phyloP scores from a whole-genome alignment of 768 basidiomycete genomes.

The Leccinum truebloodii region DNA sequence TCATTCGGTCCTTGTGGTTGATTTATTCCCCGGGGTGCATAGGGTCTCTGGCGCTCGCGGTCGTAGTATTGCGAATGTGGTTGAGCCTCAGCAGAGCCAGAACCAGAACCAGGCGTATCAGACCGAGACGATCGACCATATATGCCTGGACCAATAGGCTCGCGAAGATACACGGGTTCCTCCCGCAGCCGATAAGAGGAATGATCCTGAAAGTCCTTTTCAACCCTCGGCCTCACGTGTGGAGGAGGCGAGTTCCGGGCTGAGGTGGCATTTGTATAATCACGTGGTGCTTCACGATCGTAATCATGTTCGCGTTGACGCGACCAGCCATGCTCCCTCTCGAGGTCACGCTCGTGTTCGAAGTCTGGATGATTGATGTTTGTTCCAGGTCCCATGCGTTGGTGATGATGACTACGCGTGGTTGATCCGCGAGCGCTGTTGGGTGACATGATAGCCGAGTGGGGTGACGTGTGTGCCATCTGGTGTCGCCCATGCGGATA shows the following conservation, averaged over 20 bases:
- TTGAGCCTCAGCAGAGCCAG: slow-evolving; percentile 48
- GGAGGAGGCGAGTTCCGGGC: slow-evolving; percentile 45
- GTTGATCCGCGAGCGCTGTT: slow-evolving; percentile 37
- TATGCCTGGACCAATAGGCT: slow-evolving; percentile 30
- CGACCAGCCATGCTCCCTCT: slow-evolving; percentile 43
- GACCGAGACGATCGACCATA: slow-evolving; percentile 50
- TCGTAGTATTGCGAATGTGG: slow-evolving; percentile 52
- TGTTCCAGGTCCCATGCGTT: slow-evolving; percentile 63
- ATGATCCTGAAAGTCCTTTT: slow-evolving; percentile 33
- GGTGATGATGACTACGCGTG: slow-evolving; percentile 59
- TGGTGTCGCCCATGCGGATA: slow-evolving; percentile 34
- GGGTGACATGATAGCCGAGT: slow-evolving; percentile 37
- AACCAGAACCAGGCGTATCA: slow-evolving; percentile 58
- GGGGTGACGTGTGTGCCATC: slow-evolving; percentile 35
- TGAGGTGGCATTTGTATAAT: slow-evolving; percentile 27
- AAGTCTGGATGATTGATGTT: slow-evolving; percentile 47
- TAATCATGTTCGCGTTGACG: slow-evolving; percentile 46
- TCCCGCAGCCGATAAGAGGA: slow-evolving; percentile 33
- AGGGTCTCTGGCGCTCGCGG: slow-evolving; percentile 49
- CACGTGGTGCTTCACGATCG: slow-evolving; percentile 37
- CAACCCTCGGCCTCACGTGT: slow-evolving; percentile 40
- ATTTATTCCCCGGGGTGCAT: slow-evolving; percentile 52
- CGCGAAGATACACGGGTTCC: slow-evolving; percentile 32
- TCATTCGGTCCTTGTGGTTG: slow-evolving; percentile 41
- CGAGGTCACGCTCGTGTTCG: slow-evolving; percentile 45